Evolutionary conservation across 23 red algal species (phyloP), one percentile per base, ranked within the genome.

Genomic region (Cyanidioschyzon merolae): DNA sequence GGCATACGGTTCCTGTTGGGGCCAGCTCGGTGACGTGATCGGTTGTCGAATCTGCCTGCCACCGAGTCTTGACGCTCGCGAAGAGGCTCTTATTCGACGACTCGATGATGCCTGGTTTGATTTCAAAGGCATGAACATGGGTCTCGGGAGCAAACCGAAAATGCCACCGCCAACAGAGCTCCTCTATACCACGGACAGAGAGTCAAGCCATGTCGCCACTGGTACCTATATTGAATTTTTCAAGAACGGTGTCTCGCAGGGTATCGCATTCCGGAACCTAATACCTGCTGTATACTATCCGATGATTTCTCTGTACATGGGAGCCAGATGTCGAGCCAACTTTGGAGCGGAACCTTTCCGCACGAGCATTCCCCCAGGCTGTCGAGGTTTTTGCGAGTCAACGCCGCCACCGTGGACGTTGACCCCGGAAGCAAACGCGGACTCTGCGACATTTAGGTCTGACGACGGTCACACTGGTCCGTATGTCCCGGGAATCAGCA

Each of bases 111-210:
- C 63, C 63, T 71, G 63, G 63, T 71, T 71, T 27, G 63, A 71
- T 27, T 71, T 32, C 29, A 71, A 71, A 27, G 63, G 63, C 63
- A 71, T 71, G 63, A 71, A 71, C 63, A 71, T 71, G 63, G 63
- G 63, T 35, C 21, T 71, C 63, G 63, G 63, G 21, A 35, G n/a
- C 63, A 71, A 71, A 27, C 63, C 63, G 16, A 71, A 71, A 71
- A 71, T 71, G 63, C 63, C 63, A 35, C 63, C 63, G 3, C 63
- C 2, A 7, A 27, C 7, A 35, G n/a, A 71, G n/a, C 63, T 71
- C n/a, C 29, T 3, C 63, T 71, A 71, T 27, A 35, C 21, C n/a
- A 27, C 29, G 63, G 63, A 71, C 30, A 7, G 45, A 54, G 45
- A 21, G 7, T n/a, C n/a, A n/a, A 54, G 45, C 21, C 45, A 54